phyloP scores from a whole-genome alignment of 2,329 filamentous ascomycete genomes.

The Monascus ruber region DNA sequence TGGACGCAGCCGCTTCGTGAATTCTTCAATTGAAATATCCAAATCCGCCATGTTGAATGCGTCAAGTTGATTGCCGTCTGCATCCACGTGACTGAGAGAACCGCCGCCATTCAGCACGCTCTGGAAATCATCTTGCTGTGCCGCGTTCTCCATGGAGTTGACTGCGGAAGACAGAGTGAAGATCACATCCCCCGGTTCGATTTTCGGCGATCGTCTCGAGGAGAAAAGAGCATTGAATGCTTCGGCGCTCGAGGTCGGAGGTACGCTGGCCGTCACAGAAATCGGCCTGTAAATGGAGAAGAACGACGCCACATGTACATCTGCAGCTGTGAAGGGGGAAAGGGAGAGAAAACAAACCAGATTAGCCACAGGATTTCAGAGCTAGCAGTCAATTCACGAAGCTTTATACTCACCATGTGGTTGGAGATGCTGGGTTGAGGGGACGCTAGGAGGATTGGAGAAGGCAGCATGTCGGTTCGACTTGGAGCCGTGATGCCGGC shows the following conservation, averaged over 20 bases:
- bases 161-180: constrained; percentile 48
- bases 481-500: constrained; percentile 21
- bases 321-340: constrained; percentile 36
- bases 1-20: constrained; percentile 61
- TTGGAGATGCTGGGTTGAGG: constrained; percentile 38
- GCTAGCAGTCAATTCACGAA: too few species aligned
- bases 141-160: constrained; percentile 31
- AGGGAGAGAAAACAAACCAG: neutral
- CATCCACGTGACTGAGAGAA: constrained; percentile 18
- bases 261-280: constrained; percentile 73
- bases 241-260: constrained; percentile 57
- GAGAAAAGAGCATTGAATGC: constrained; percentile 79
- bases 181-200: constrained; percentile 47
- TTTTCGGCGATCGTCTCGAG: constrained; percentile 38
- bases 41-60: constrained; percentile 46
- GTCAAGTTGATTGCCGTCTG: constrained; percentile 29
- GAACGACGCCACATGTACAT: constrained; percentile 79
- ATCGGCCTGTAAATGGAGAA: constrained; percentile 94
- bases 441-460: constrained; percentile 37
- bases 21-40: constrained; percentile 55
- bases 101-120: constrained; percentile 14
- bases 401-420: constrained; percentile 30
- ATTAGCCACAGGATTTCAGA: too few species aligned
- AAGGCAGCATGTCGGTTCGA: constrained; percentile 27
- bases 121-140: constrained; percentile 25